These are phyloP conservation scores for Cyberlindnera lachancei DNA, from an alignment of 805 yeast species.

Conservation along the genomic window DNA sequence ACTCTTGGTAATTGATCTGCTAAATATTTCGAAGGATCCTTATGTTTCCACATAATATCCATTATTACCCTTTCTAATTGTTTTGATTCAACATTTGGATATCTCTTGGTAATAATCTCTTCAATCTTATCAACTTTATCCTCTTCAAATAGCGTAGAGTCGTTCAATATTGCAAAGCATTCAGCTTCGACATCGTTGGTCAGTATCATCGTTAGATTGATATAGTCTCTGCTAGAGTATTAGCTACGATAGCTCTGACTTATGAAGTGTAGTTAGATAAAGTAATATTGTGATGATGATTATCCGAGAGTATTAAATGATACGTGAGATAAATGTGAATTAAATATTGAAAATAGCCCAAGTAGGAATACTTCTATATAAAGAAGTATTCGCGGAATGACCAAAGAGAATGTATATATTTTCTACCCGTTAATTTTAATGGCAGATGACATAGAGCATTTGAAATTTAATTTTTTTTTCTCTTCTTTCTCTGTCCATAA, in stretches of 20 bases:
- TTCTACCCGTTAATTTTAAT: no score
- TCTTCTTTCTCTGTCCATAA: no score
- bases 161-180: slow-evolving; percentile 28
- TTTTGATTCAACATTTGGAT: slow-evolving; percentile 11
- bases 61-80: slow-evolving; percentile 30
- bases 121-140: slow-evolving; percentile 33
- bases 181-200: slow-evolving; percentile 14
- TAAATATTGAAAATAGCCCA: neutral
- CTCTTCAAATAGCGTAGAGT: slow-evolving; percentile 27
- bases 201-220: neutral
- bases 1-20: slow-evolving; percentile 14
- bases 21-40: slow-evolving; percentile 22
- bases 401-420: no score
- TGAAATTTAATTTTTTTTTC: no score
- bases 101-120: slow-evolving; percentile 22
- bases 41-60: slow-evolving; percentile 35
- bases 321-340: no score
- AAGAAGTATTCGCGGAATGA: neutral
- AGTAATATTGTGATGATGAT: no score
- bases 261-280: no score
- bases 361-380: neutral
- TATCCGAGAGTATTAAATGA: no score
- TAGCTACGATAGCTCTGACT: no score
- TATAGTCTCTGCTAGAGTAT: no score
- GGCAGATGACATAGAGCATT: no score